These are phyloP conservation scores for Aspergillus arachidicola DNA, from an alignment of 2,329 filamentous ascomycete genomes.

Conservation along the genomic window DNA sequence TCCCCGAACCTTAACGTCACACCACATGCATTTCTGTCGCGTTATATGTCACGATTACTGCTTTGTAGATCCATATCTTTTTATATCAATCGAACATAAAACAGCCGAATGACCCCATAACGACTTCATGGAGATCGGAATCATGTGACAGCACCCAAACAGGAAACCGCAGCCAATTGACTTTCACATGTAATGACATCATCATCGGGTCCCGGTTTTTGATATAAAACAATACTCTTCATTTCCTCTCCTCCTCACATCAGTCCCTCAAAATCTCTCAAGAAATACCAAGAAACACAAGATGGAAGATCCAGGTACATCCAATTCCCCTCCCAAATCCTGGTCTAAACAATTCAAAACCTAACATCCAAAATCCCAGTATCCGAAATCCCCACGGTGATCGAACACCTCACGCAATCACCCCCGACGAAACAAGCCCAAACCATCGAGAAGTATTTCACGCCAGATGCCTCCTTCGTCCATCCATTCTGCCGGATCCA, in stretches of 20 bases:
- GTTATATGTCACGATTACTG: too few species aligned
- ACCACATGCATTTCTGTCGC: too few species aligned
- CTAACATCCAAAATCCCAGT: not conserved
- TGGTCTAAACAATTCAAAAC: not conserved
- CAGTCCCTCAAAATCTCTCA: not conserved
- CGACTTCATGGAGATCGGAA: too few species aligned
- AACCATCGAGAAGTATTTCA: slow-evolving; percentile 73
- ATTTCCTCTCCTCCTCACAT: not conserved
- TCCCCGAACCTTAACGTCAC: too few species aligned
- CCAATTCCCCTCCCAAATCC: too few species aligned
- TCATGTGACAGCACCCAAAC: not conserved
- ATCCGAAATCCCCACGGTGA: slow-evolving; percentile 65
- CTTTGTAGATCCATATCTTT: too few species aligned
- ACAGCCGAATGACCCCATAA: too few species aligned
- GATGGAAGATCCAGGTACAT: not conserved
- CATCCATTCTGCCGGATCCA: slow-evolving; percentile 77
- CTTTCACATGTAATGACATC: slow-evolving; percentile 1
- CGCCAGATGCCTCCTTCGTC: slow-evolving; percentile 69
- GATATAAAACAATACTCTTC: not conserved
- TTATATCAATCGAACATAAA: too few species aligned
- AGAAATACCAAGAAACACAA: not conserved
- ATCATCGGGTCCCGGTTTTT: not conserved
- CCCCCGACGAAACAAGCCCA: slow-evolving; percentile 65
- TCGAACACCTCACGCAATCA: slow-evolving; percentile 69
- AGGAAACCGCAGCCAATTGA: not conserved